Conservation (phyloP, 352 stramenopile genomes). For the Phytophthora syringae region DNA sequence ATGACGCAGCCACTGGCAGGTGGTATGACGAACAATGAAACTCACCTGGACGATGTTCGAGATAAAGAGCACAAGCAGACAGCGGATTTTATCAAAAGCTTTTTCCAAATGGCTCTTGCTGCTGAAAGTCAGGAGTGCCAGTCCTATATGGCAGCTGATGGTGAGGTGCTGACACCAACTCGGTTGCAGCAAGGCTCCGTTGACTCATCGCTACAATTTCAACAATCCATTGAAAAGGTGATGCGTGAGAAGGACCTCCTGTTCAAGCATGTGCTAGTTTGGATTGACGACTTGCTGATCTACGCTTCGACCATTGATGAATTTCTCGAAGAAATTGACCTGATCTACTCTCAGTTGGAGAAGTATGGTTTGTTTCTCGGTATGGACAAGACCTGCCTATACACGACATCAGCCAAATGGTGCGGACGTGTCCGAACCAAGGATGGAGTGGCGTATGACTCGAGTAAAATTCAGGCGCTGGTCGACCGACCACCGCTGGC, state of each 20-base stretch:
- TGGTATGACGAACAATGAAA: conserved; percentile 16
- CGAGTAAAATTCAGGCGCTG: neutral
- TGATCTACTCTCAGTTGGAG: neutral
- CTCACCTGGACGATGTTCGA: conserved; percentile 7
- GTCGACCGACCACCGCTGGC: conserved; percentile 1
- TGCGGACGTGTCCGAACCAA: neutral
- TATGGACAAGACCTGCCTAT: conserved; percentile 2
- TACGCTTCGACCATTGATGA: conserved; percentile 3
- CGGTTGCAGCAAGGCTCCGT: conserved; percentile 1
- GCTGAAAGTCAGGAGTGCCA: neutral
- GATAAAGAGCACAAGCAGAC: conserved; percentile 1
- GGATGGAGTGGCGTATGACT: neutral
- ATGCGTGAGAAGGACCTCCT: neutral
- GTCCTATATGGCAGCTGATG: conserved; percentile 6
- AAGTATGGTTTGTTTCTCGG: conserved; percentile 3
- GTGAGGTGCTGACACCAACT: neutral
- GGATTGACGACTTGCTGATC: conserved; percentile 1
- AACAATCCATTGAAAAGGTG: conserved; percentile 2
- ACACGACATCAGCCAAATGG: neutral
- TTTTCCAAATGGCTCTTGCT: neutral
- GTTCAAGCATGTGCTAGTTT: neutral
- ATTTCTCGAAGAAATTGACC: neutral
- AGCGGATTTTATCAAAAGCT: conserved; percentile 17
- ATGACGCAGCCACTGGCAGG: neutral
- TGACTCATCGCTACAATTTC: neutral